phyloP scores from a whole-genome alignment of 225 moss, liverwort and hornwort genomes.

The Sphagnum contortum region DNA sequence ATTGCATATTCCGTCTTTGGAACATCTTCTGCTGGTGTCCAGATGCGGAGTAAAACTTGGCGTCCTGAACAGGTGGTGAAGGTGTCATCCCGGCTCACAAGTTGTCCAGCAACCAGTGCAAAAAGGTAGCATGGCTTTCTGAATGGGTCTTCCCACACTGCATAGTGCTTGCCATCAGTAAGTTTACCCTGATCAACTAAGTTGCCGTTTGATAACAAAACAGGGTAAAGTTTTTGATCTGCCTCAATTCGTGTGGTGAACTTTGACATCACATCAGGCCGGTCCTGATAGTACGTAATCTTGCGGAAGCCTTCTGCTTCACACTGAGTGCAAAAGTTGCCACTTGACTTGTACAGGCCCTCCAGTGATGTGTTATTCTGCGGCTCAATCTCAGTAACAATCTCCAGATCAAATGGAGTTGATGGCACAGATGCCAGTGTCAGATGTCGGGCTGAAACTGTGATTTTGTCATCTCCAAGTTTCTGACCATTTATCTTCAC shows the following conservation, averaged over 20 bases:
- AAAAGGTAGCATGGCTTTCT: constrained; percentile 90
- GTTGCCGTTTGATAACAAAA: constrained; percentile 83
- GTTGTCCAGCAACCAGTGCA: constrained; percentile 89
- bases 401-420: constrained; percentile 67
- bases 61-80: constrained; percentile 82
- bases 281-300: constrained; percentile 94
- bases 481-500: constrained; percentile 56
- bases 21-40: constrained; percentile 75
- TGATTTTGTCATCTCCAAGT: constrained; percentile 36
- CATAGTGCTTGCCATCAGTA: constrained; percentile 63
- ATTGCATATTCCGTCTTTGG: constrained; percentile 79
- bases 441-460: constrained; percentile 42
- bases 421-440: constrained; percentile 54
- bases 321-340: constrained; percentile 95
- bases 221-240: constrained; percentile 72
- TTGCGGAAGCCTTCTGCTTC: constrained; percentile 97
- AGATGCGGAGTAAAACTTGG: constrained; percentile 71
- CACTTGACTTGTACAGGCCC: constrained; percentile 80
- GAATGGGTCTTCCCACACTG: constrained; percentile 96
- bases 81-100: constrained; percentile 70
- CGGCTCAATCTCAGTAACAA: constrained; percentile 82
- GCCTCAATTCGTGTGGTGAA: constrained; percentile 88
- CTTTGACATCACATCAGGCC: constrained; percentile 96
- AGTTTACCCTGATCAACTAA: constrained; percentile 71
- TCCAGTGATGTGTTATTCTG: constrained; percentile 96